Base-by-base conservation (phyloP, 495 filamentous ascomycete species). In the Astrocystis sublimbata region DNA sequence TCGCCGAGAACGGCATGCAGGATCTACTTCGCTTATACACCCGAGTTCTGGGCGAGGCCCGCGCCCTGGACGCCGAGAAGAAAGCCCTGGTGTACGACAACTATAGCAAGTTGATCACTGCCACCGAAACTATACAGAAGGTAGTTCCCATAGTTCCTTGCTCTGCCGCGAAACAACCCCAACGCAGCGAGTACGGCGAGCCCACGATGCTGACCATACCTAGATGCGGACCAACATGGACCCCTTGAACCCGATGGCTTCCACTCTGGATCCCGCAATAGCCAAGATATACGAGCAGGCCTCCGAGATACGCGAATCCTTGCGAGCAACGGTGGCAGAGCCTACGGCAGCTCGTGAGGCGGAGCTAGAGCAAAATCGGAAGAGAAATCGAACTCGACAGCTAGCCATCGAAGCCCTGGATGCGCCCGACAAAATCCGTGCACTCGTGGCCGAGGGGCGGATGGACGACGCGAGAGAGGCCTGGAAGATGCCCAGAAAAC, bases 41-140 rank as follows among this genome's bases (percentile, higher is more conserved):
- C 58, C 78, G 81, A 6, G 74, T 92, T 35, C 75, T 92, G 9
- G 75, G 79, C 65, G 94, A 98, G 72, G 94, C 96, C 36, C 81
- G 92, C 23, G 90, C 89, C 2, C 81, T 98, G 17, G 94, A 98
- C 69, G 93, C 93, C 21, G 94, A 98, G 79, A 87, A 91, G 68
- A 98, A 98, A 75, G 92, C 94, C 23, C 79, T 98, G 41, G 94
- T 98, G 4, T 98, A 98, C 73, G 94, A 98, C 73, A 98, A 98
- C 73, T 98, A 97, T 74, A 91, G 86, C 63, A 98, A 97, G 78
- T 78, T 98, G 68, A 97, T 98, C 63, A 84, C 86, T 17, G 94
- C 94, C 15, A 97, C 96, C 13, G 92, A 96, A 73, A 98, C 93
- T 12, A 98, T 98, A 70, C 84, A 91, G 24, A 89, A 87, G 71